A percentile compares a stretch with the other conserved stretches of the same genome.
Conservation (phyloP, 2,329 filamentous ascomycete genomes). For the Ilyonectria robusta region DNA sequence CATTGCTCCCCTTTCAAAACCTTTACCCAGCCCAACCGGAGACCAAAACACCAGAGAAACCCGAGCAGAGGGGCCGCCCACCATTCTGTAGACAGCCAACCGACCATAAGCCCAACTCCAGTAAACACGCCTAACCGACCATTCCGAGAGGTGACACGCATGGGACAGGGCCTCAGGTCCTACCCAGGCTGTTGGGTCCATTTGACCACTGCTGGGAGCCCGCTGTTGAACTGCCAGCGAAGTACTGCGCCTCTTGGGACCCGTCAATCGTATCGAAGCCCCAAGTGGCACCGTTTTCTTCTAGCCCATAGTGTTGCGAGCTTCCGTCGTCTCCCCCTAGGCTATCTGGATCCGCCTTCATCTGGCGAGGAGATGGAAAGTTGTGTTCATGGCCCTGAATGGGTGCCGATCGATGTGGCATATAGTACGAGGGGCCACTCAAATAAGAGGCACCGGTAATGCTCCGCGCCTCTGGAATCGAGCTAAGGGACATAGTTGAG, state of each 20-base stretch:
- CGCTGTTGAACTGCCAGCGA: constrained; percentile 10
- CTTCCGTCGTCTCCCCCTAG: constrained; percentile 30
- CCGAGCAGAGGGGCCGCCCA: constrained; percentile 3
- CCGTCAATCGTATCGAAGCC: constrained; percentile 35
- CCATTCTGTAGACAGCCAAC: constrained; percentile 13
- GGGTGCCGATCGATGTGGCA: constrained; percentile 31
- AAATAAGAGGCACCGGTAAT: constrained; percentile 27
- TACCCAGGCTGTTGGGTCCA: constrained; percentile 22
- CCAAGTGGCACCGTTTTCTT: constrained; percentile 32
- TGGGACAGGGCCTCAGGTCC: constrained; percentile 5
- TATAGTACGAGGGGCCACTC: constrained; percentile 35
- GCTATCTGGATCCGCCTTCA: constrained; percentile 37
- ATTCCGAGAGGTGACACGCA: constrained; percentile 1
- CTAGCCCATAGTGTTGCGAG: constrained; percentile 36
- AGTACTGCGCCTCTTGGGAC: constrained; percentile 35
- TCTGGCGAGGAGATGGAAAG: constrained; percentile 38
- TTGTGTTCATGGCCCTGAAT: constrained; percentile 31
- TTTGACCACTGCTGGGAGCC: constrained; percentile 31
- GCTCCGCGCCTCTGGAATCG: constrained; percentile 23
- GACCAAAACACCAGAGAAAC: constrained; percentile 17
- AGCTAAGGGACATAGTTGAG: constrained; percentile 17
- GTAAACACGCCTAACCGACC: constrained; percentile 16
- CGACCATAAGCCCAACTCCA: constrained; percentile 18
- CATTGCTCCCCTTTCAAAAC: constrained; percentile 21
- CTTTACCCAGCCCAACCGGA: constrained; percentile 14